Evolutionary conservation across 129 eudicot species (phyloP).

Genomic region (Pittosporum tobira): DNA sequence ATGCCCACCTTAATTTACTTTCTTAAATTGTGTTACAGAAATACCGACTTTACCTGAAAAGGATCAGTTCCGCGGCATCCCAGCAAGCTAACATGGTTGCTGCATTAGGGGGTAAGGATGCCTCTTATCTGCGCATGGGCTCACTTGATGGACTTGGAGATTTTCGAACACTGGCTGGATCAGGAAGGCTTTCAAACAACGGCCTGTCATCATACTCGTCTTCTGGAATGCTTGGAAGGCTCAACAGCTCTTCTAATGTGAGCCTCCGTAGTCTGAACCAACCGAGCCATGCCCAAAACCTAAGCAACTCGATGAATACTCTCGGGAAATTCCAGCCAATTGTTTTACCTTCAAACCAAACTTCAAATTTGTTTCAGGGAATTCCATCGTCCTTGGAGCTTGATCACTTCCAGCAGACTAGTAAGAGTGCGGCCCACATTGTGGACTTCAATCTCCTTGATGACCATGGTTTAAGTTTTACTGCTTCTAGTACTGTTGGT

Average conservation of each 20-base stretch:
- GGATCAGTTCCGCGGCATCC: slow-evolving; percentile 47
- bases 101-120: slow-evolving; percentile 61
- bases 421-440: slow-evolving; percentile 22
- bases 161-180: slow-evolving; percentile 42
- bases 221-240: slow-evolving; percentile 60
- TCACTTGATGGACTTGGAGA: slow-evolving; percentile 61
- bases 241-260: slow-evolving; percentile 58
- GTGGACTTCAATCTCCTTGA: slow-evolving; percentile 42
- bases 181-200: slow-evolving; percentile 41
- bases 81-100: slow-evolving; percentile 85
- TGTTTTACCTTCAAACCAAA: slow-evolving; percentile 34
- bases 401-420: slow-evolving; percentile 44
- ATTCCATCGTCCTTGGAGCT: slow-evolving; percentile 52
- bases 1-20: neutral
- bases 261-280: slow-evolving; percentile 60
- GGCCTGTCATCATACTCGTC: slow-evolving; percentile 35
- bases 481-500: slow-evolving; percentile 17
- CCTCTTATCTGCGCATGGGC: slow-evolving; percentile 52
- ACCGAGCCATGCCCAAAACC: slow-evolving; percentile 43
- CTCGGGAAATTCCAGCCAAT: slow-evolving; percentile 46
- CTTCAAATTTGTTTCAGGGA: slow-evolving; percentile 45
- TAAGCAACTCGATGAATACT: slow-evolving; percentile 27
- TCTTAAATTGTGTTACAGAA: slow-evolving; percentile 35
- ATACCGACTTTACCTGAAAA: slow-evolving; percentile 71
- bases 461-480: slow-evolving; percentile 32